These are phyloP conservation scores for Symbiodinium pilosum DNA, from an alignment of 73 alveolate genomes.

Conservation along the genomic window DNA sequence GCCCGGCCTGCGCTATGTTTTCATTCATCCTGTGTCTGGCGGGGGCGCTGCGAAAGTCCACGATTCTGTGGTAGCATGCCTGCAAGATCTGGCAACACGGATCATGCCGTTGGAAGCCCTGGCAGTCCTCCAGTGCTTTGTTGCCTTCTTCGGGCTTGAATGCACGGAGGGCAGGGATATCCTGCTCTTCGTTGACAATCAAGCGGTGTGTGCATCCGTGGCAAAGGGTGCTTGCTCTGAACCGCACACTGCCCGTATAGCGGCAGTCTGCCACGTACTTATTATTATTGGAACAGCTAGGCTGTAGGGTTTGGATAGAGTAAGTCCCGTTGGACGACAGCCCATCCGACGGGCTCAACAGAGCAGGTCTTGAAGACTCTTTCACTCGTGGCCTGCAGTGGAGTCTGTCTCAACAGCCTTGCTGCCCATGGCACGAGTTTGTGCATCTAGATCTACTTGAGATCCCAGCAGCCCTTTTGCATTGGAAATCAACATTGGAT, in stretches of 20 bases:
- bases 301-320: neutral
- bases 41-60: neutral
- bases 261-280: neutral
- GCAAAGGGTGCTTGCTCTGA: neutral
- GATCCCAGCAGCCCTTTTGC: neutral
- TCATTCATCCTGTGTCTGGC: neutral
- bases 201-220: neutral
- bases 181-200: neutral
- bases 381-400: neutral
- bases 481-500: neutral
- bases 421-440: neutral
- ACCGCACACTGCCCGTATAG: neutral
- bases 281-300: neutral
- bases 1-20: neutral
- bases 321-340: neutral
- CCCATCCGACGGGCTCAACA: neutral
- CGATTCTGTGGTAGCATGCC: neutral
- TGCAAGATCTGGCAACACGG: neutral
- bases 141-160: neutral
- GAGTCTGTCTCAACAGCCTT: neutral
- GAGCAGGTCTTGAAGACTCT: neutral
- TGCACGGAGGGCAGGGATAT: neutral
- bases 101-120: neutral
- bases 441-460: neutral
- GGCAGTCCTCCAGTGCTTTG: neutral